Evolutionary conservation across 352 stramenopile species (phyloP), one percentile per base, ranked within the genome.

Genomic region (Pythium dissotocum): DNA sequence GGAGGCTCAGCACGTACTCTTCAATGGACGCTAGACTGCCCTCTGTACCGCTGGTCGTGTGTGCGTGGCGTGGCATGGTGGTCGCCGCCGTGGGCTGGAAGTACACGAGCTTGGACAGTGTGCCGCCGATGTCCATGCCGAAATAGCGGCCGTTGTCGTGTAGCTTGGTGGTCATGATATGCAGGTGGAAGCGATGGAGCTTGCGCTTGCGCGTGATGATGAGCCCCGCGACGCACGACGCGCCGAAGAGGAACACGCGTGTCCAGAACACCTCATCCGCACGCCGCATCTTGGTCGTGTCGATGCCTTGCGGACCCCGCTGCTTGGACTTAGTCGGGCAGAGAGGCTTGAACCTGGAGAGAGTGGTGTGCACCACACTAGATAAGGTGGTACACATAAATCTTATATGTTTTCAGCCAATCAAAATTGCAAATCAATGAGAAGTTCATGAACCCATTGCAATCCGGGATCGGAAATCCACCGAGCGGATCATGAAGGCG

Each of bases 41-140:
- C 52, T 88, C 78, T 33, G 24, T 73, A 69, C 30, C 66, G 57
- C 57, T 78, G 58, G 38, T 75, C 60, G 63, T 52, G 54, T 51
- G 71, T 28, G 35, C 61, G 58, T 35, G 60, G 33, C 18, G 71
- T 59, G 48, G 65, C 72, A 35, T 77, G 67, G 56, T 71, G 61
- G 46, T 72, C 68, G 57, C 56, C 61, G 64, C 32, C 4, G 64
- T 70, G 21, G 90, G 89, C 78, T 98, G 87, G 73, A 98, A 98
- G 78, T 97, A 98, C 42, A 98, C 91, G 55, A 98, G 82, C 73
- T 98, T 98, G 53, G 86, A 85, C 54, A 98, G 75, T 52, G 91
- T 97, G 52, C 94, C 94, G 62, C 94, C 94, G 52, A 98, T 94
- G 73, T 98, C 94, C 66, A 98, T 87, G 35, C 91, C 94, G 70